Base-by-base conservation (phyloP, 164 flowering plant species). In the Euptelea pleiosperma region DNA sequence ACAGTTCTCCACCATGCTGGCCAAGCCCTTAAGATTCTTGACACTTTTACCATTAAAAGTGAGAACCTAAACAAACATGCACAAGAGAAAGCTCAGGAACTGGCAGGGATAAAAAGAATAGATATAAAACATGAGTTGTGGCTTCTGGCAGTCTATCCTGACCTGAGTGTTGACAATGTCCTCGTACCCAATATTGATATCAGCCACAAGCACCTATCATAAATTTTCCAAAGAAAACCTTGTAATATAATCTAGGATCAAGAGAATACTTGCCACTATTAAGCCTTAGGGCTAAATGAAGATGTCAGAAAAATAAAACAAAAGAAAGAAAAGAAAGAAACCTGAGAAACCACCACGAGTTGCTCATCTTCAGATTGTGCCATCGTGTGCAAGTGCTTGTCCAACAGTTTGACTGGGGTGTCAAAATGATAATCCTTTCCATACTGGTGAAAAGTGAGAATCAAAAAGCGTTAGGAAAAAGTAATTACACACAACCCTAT, bases 91-190 rank as follows among this genome's bases (percentile, higher is more conserved):
- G 21, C 8, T 44, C 41, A 24, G 44, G 25, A 52, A 58, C 50
- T 8, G 6, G 14, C 14, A 35, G 16, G 16, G 4, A 1, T 16
- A 60, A 19, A 21, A 3, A 36, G 11, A 7, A 7, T 18, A 35
- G 35, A 4, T 14, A n/a, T 33, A 8, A 9, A 51, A 3, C 29
- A 41, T n/a, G 21, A 43, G 15, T 5, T 8, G 16, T 37, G 31
- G 47, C n/a, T 9, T 41, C 25, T 33, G 12, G 29, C 4, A 7
- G 22, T 24, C n/a, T 6, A 9, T 33, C 30, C 63, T 26, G 24
- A 90, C 96, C 96, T 91, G 94, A 34, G 91, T 88, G 68, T 91
- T 88, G 29, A 90, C 97, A 61, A 90, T 84, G 26, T 87, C 95
- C 60, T 86, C 97, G 50, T 87, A 90, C 18, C 97, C 97, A 37